Conservation (phyloP, 1,284 basidiomycete species). For the Leccinum griseonigrum region DNA sequence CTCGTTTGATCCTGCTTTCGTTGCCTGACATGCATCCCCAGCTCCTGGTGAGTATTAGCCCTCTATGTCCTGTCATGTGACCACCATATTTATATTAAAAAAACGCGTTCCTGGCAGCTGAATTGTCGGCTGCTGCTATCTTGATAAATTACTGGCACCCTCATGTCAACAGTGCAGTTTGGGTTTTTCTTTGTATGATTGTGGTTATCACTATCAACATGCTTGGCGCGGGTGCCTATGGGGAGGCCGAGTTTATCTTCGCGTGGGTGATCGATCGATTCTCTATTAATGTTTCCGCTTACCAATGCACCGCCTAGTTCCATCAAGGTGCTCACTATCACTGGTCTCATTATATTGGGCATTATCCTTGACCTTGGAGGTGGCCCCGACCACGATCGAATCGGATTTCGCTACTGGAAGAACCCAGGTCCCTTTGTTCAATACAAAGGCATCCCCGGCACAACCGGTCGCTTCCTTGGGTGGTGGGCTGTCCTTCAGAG, state of each 20-base stretch:
- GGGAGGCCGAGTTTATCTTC: slow-evolving; percentile 57
- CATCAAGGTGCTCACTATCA: slow-evolving; percentile 67
- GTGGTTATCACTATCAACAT: slow-evolving; percentile 69
- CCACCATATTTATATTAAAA: slow-evolving; percentile 1
- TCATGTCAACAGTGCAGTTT: slow-evolving; percentile 52
- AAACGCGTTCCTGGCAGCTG: slow-evolving; percentile 37
- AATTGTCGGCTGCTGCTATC: slow-evolving; percentile 63
- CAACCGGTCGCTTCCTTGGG: slow-evolving; percentile 52
- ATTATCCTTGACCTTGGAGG: slow-evolving; percentile 57
- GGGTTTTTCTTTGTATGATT: slow-evolving; percentile 63
- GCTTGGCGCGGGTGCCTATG: slow-evolving; percentile 51
- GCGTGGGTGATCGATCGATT: slow-evolving; percentile 32
- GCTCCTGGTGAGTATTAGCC: slow-evolving; percentile 26
- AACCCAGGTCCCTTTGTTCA: slow-evolving; percentile 57
- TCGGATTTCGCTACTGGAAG: slow-evolving; percentile 52
- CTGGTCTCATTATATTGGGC: slow-evolving; percentile 41
- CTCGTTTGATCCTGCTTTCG: neutral
- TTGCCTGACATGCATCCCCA: slow-evolving; percentile 11
- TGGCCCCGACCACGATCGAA: slow-evolving; percentile 50
- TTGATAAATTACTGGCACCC: slow-evolving; percentile 63
- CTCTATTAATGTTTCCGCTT: neutral
- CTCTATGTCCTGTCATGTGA: neutral
- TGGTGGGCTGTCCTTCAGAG: slow-evolving; percentile 53
- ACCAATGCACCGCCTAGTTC: slow-evolving; percentile 34
- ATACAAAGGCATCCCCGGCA: slow-evolving; percentile 42